A percentile compares a stretch with the other conserved stretches of the same genome.
Conservation (phyloP, 306 rosid species). For the Malus asiatica region DNA sequence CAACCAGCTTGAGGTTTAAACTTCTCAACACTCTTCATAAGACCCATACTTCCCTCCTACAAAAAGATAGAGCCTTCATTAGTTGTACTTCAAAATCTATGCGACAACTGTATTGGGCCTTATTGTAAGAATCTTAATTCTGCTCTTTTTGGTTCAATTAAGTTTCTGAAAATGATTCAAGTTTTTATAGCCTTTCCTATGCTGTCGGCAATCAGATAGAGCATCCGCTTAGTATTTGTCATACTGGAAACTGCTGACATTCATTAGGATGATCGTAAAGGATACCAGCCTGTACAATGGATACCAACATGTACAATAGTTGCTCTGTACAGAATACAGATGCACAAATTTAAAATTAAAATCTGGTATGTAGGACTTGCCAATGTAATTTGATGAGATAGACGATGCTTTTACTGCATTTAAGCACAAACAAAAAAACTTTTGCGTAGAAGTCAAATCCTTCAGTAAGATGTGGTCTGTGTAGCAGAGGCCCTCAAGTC, state of each 20-base stretch:
- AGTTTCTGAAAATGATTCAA: neutral
- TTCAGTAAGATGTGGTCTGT: neutral
- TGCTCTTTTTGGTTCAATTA: neutral
- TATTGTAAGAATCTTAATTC: neutral
- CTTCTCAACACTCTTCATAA: conserved; percentile 73
- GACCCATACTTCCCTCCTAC: conserved; percentile 91
- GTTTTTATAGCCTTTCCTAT: neutral
- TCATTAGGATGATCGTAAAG: neutral
- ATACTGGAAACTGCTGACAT: neutral
- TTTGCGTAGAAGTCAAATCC: neutral
- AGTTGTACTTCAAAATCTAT: neutral
- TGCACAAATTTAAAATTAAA: neutral
- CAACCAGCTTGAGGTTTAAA: conserved; percentile 84
- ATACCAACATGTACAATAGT: neutral
- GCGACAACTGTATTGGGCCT: neutral
- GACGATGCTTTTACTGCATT: neutral
- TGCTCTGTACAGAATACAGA: neutral
- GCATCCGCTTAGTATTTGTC: neutral
- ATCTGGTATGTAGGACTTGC: neutral
- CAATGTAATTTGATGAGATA: neutral
- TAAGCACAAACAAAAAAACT: neutral
- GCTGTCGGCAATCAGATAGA: conserved; percentile 9
- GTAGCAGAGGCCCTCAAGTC: neutral
- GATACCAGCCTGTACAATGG: neutral
- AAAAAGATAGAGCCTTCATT: conserved; percentile 9